Evolutionary conservation across 2,329 filamentous ascomycete genomes (phyloP), one percentile per base, ranked within the genome.

Genomic region (Aspergillus brunneoviolaceus): DNA sequence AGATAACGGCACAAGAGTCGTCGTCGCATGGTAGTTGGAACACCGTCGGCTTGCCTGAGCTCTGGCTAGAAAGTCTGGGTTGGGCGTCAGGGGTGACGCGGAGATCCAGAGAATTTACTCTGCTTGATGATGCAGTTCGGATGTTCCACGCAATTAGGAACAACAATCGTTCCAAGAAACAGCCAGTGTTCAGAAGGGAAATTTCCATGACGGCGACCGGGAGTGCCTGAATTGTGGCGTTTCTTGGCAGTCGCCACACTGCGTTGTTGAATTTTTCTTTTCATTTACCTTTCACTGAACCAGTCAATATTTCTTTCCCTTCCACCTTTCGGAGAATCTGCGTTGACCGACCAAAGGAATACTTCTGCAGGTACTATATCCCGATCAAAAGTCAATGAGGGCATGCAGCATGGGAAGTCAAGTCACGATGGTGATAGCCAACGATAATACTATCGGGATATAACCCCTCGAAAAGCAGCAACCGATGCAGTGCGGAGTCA

Each of bases 211-310:
- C 50, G 54, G 48, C 31, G 51, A 51, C 57, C 52, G 52, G 51
- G 55, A 58, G 60, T 59, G 55, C 63, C 63, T 65, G 63, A 58
- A 45, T 45, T 19, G 63, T 63, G 63, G 63, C 63, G 63, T 59
- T 62, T 48, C 63, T 65, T 65, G 63, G 63, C 63, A 48, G 63
- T 61, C 54, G 61, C 63, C 59, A 61, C 55, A 29, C 19, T 39
- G 33, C 23, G 3, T 47, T 33, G n/a, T 45, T 52, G 49, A 31
- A n/a, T 48, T 51, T 59, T 29, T 29, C 27, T 29, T 29, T 45
- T 55, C 12, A 51, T 29, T 42, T 48, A 42, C 51, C 49, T 57
- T 45, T 45, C 25, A 23, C 31, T 51, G 51, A 29, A 33, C 25
- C 5, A 16, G 33, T 39, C 33, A 16, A 6, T 35, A 33, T 14